Base-by-base conservation (phyloP, 106 monocot species). In the Dendrobium chrysotoxum region DNA sequence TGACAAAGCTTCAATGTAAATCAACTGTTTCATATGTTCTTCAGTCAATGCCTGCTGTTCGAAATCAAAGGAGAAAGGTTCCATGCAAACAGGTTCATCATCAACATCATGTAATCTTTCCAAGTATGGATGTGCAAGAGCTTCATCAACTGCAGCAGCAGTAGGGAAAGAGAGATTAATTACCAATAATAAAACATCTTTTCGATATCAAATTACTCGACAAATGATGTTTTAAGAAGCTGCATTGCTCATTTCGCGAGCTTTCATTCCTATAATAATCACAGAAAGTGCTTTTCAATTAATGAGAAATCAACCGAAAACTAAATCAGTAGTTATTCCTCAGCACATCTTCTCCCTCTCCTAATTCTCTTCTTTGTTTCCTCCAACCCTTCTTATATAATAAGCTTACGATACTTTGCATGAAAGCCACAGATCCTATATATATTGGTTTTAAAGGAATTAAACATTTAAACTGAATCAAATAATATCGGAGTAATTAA, bases 11-110 rank as follows among this genome's bases (percentile, higher is more conserved):
- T 99, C 98, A 9, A 81, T 88, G 87, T 93, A 95, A 73, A 99
- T 99, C 81, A 99, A 70, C 81, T 99, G 88, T 82, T 95, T 99
- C 89, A 99, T 99, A 67, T 99, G 98, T 9, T 93, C 87, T 77
- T 93, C 95, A 0, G 87, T 95, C 12, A 93, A 84, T 3, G 89
- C 84, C 13, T 83, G 85, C 61, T 95, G 92, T 78, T 99, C 98
- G 55, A 99, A 99, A 35, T 99, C 93, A 38, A 99, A 99, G 31
- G 92, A 95, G 86, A 99, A 95, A 18, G 95, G 95, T 38, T 91
- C 91, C 67, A 70, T 82, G 83, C 98, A 99, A 30, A 87, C 77
- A 1, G 98, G 98, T 82, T 99, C 98, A 72, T 98, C 97, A 6
- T 87, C 94, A 31, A 82, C 83, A 72, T 98, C 94, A 80, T 98